These are phyloP conservation scores for Hemisphaericaspora xylanilytica DNA, from an alignment of 1,139 yeast genomes.

Conservation along the genomic window DNA sequence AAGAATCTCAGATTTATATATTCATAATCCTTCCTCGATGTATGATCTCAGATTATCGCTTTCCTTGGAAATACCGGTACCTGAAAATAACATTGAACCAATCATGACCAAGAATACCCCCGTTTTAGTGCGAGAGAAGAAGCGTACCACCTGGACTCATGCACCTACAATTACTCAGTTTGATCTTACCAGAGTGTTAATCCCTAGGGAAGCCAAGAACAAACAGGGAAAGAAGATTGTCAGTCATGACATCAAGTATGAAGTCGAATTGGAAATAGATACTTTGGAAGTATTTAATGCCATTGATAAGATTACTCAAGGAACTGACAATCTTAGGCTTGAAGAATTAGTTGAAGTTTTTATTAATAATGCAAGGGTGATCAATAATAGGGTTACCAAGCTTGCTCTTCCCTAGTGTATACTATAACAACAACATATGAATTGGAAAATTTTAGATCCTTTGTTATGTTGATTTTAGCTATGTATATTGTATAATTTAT, in stretches of 20 bases:
- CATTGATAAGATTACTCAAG: slow-evolving; percentile 50
- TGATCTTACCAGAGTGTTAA: slow-evolving; percentile 63
- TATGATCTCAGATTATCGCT: slow-evolving; percentile 76
- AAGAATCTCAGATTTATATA: slow-evolving; percentile 65
- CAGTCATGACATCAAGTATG: slow-evolving; percentile 46
- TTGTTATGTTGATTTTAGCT: no score
- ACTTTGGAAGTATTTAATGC: slow-evolving; percentile 60
- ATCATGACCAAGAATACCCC: slow-evolving; percentile 42
- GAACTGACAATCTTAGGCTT: slow-evolving; percentile 58
- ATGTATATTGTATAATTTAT: no score
- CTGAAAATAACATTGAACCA: slow-evolving; percentile 49
- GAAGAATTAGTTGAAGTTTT: slow-evolving; percentile 72
- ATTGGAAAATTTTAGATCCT: no score
- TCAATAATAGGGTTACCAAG: slow-evolving; percentile 46
- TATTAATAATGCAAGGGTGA: slow-evolving; percentile 63
- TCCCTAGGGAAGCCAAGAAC: slow-evolving; percentile 46
- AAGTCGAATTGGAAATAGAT: slow-evolving; percentile 75
- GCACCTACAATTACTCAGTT: slow-evolving; percentile 67
- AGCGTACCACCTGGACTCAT: slow-evolving; percentile 62
- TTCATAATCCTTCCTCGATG: slow-evolving; percentile 73
- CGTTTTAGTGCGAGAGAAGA: slow-evolving; percentile 56
- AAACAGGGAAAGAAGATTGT: slow-evolving; percentile 38
- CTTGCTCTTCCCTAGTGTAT: slow-evolving; percentile 31
- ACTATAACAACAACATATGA: no score
- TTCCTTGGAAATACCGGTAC: slow-evolving; percentile 71